Evolutionary conservation across 352 stramenopile species (phyloP), one percentile per base, ranked within the genome.

Genomic region (Globisporangium cylindrosporum): DNA sequence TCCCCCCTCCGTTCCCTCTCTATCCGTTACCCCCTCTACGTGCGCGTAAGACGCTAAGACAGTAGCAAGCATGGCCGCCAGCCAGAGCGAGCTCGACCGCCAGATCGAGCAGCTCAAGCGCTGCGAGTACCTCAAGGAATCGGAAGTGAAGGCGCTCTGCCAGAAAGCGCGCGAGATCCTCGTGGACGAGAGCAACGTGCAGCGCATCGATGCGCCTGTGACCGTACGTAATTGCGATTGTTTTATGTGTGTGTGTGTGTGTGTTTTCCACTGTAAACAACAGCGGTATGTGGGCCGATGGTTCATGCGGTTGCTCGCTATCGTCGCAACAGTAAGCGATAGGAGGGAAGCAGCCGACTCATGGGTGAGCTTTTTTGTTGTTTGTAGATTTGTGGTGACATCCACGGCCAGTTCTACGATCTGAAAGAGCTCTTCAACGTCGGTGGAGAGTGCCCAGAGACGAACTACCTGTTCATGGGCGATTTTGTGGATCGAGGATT

Each of bases 361-460:
- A 41, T 41, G 54, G 25, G 54, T 22, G 24, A 41, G 1, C 64
- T 38, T 71, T 29, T 51, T 62, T 51, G 14, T n/a, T 43, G 59
- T n/a, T 27, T 34, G 27, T 67, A 99, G 95, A 99, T 99, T 66
- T 99, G 97, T 73, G 98, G 98, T 59, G 98, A 99, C 73, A 99
- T 99, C 69, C 98, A 99, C 77, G 98, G 98, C 25, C 98, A 99
- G 85, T 99, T 99, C 76, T 99, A 99, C 77, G 98, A 99, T 78
- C 82, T 99, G 0, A 97, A 99, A 70, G 98, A 98, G 77, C 78
- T 98, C 34, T 99, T 99, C 83, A 98, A 98, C 67, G 96, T 99
- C 14, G 98, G 97, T 25, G 98, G 97, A 49, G 95, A 99, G 68
- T 99, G 94, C 69, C 97, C 97, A 1, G 96, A 99, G 73, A 99